Evolutionary conservation across 257 asterid species (phyloP), one percentile per base, ranked within the genome.

Genomic region (Nicotiana tomentosiformis): DNA sequence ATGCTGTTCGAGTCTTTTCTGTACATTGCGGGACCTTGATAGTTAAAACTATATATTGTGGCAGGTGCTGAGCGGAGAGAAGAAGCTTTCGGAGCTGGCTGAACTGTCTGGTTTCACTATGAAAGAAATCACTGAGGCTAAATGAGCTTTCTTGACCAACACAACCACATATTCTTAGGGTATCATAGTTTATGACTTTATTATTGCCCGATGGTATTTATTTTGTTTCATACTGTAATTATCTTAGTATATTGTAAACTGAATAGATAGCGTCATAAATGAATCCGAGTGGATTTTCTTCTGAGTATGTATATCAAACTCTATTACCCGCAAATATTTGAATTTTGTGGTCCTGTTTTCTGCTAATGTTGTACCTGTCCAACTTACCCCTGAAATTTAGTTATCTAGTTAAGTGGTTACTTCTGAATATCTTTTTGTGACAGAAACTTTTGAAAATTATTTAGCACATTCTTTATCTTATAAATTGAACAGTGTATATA

Each of bases 11-110:
- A 35, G 58, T 20, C 35, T 18, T 78, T 77, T 37, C 70, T 33
- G 33, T 65, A 18, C 82, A 33, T 43, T 53, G 32, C 46, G 11
- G 23, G 26, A 26, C 62, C 77, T 64, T 46, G 2, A 9, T 43
- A 43, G 4, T 0, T 43, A 43, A 5, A 46, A 61, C 51, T 29
- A 26, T 10, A 61, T 81, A 84, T 51, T 84, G 7, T 66, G 85
- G 84, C 93, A 92, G 99, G 92, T 95, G 83, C 84, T 90, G 85
- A 89, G 88, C 62, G 98, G 98, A 81, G 93, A 88, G 84, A 88
- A 89, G 88, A 86, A 89, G 77, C 88, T 95, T 49, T 82, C 94
- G 0, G 95, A 93, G 89, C 98, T 92, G 83, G 99, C 98, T 66
- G 81, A 20, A 51, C 88, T 92, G 81, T 87, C 98, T 46, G 98